Evolutionary conservation across 352 stramenopile genomes (phyloP).

Genomic region (Peronospora belbahrii): DNA sequence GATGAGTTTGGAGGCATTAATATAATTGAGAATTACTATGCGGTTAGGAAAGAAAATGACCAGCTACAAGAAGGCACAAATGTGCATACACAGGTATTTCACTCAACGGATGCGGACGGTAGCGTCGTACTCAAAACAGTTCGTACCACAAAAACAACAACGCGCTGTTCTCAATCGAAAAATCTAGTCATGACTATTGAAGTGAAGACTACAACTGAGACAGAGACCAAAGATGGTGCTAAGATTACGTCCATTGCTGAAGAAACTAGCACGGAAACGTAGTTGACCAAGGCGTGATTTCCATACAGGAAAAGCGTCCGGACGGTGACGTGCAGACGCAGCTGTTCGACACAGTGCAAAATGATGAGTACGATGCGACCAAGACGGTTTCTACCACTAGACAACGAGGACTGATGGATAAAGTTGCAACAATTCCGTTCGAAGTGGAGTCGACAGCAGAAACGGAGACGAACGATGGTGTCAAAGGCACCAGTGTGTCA

Average conservation of each 20-base stretch:
- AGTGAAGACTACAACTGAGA: conserved; percentile 12
- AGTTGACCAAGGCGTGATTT: background rate
- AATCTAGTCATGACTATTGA: conserved; percentile 6
- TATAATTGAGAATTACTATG: conserved; percentile 12
- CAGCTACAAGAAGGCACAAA: background rate
- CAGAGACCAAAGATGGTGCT: background rate
- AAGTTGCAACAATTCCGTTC: background rate
- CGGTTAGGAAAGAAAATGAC: background rate
- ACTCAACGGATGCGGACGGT: conserved; percentile 4
- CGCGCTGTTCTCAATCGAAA: background rate
- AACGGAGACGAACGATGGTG: conserved; percentile 5
- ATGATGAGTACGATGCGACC: conserved; percentile 4
- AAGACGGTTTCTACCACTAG: conserved; percentile 6
- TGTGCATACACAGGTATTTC: conserved; percentile 9
- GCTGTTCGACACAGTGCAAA: background rate
- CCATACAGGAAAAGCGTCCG: background rate
- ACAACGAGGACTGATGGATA: background rate
- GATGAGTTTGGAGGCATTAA: conserved; percentile 1
- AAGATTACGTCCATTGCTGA: conserved; percentile 6
- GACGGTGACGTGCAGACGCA: conserved; percentile 4
- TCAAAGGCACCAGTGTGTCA: conserved; percentile 10
- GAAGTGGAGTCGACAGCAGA: conserved; percentile 8
- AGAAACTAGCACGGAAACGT: conserved; percentile 10
- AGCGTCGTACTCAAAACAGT: conserved; percentile 7
- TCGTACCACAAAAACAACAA: conserved; percentile 2